A percentile compares a stretch with the other conserved stretches of the same genome.
phyloP scores from a whole-genome alignment of 345 rosid genomes.

The Conringia planisiliqua region DNA sequence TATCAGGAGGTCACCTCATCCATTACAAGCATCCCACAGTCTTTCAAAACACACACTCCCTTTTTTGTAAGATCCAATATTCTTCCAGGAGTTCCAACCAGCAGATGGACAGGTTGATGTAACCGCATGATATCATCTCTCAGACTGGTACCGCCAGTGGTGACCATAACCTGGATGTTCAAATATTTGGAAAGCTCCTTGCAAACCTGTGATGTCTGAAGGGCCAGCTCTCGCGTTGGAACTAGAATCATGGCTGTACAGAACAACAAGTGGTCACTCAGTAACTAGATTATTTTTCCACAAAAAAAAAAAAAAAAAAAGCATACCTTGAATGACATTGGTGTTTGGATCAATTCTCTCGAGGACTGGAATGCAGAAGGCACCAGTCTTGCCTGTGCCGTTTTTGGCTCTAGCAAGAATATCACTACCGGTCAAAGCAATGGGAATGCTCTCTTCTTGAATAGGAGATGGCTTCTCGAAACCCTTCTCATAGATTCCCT shows the following conservation, averaged over 20 bases:
- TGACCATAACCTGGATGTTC: constrained; percentile 95
- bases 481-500: constrained; percentile 98
- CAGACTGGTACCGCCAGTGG: constrained; percentile 98
- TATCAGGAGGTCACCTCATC: constrained; percentile 69
- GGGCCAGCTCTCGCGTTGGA: constrained; percentile 96
- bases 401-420: constrained; percentile 99
- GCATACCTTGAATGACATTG: constrained; percentile 91
- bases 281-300: too few relatives aligned
- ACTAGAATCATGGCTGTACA: constrained; percentile 85
- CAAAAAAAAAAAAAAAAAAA: background rate
- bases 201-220: constrained; percentile 98
- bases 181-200: constrained; percentile 97
- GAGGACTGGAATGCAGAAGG: constrained; percentile 94
- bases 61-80: constrained; percentile 92
- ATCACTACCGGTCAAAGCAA: constrained; percentile 98
- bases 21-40: constrained; percentile 96
- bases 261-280: too few relatives aligned
- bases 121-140: constrained; percentile 99
- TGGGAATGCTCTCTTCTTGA: constrained; percentile 99
- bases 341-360: constrained; percentile 95
- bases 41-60: constrained; percentile 92
- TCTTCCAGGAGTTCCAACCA: constrained; percentile 99
- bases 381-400: constrained; percentile 99
- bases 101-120: constrained; percentile 94
- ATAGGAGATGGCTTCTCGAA: constrained; percentile 99